Evolutionary conservation across 495 filamentous ascomycete species (phyloP), one percentile per base, ranked within the genome.

Genomic region (Tuber umbilicatum): DNA sequence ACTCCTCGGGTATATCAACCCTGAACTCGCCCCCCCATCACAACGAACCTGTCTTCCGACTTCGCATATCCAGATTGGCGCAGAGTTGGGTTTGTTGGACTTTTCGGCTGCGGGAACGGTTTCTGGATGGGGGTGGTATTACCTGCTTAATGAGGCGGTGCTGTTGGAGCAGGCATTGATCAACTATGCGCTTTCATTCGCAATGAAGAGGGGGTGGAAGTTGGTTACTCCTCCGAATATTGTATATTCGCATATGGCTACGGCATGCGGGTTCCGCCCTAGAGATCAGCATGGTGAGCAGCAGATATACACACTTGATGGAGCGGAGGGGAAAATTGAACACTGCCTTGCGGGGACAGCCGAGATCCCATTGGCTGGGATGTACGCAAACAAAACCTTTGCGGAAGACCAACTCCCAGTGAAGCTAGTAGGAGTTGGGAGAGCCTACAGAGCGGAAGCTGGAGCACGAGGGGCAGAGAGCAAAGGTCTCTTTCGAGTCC

Each of bases 71-170:
- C 87, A 94, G 75, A 92, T 99, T 76, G 96, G 96, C 38, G 85
- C 88, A 2, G 88, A 91, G 76, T 87, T 99, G 0, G 87, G 89
- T 35, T 85, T 98, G 2, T 85, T 99, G 69, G 96, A 99, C 84
- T 97, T 99, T 80, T 86, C 90, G 17, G 88, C 86, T 71, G 93
- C 94, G 4, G 90, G 89, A 31, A 90, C 88, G 14, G 90, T 92
- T 31, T 92, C 90, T 45, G 95, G 95, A 23, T 98, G 94, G 94
- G 95, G 95, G 0, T 99, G 94, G 93, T 99, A 99, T 84, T 97
- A 91, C 83, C 89, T 99, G 0, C 86, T 90, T 43, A 92, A 96
- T 83, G 94, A 96, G 76, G 94, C 90, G 12, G 94, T 93, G 0
- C 87, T 95, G 83, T 87, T 99, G 2, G 95, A 98, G 82, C 94